Evolutionary conservation across 495 filamentous ascomycete species (phyloP), one percentile per base, ranked within the genome.

Genomic region (Penicillium bovifimosum): DNA sequence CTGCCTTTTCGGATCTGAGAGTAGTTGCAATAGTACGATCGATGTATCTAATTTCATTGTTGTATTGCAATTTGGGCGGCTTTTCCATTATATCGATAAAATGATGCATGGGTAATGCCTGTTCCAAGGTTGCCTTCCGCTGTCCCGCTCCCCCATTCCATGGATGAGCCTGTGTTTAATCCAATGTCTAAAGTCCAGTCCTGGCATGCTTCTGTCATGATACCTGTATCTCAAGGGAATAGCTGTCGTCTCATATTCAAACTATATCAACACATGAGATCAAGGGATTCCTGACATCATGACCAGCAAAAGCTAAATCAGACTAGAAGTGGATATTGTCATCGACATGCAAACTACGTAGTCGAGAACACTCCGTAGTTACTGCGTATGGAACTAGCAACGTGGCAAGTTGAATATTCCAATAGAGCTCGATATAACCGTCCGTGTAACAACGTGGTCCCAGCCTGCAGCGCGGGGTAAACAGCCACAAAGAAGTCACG

Each of bases 131-230:
- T n/a, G 9, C 9, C 42, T 35, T 45, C 16, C 9, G 28, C n/a
- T 32, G 35, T 27, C 41, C 33, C 45, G 49, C 43, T 31, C 8
- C 10, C 42, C 54, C 39, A 46, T 53, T 53, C 55, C 53, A 52
- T 56, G 53, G 49, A 13, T 52, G 13, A 27, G 36, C n/a, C 18
- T 50, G 39, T 35, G 35, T 39, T 35, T 38, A 47, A 46, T 49
- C 41, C 17, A 18, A 41, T 41, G 32, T 56, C 53, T 26, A 42
- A 45, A 27, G 40, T 55, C 43, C 27, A 29, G 34, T 49, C 1
- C 4, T 3, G 8, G 8, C 7, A 10, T 20, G 6, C 7, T 41
- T 28, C 2, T 34, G 1, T 24, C 4, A 24, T 24, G 20, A 24
- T 24, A 24, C 20, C 4, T 24, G 20, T 24, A 24, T 24, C 20